Percentiles rank a stretch among this genome's conserved stretches.
phyloP scores from a whole-genome alignment of 495 filamentous ascomycete species.

The Aspergillus leporis region DNA sequence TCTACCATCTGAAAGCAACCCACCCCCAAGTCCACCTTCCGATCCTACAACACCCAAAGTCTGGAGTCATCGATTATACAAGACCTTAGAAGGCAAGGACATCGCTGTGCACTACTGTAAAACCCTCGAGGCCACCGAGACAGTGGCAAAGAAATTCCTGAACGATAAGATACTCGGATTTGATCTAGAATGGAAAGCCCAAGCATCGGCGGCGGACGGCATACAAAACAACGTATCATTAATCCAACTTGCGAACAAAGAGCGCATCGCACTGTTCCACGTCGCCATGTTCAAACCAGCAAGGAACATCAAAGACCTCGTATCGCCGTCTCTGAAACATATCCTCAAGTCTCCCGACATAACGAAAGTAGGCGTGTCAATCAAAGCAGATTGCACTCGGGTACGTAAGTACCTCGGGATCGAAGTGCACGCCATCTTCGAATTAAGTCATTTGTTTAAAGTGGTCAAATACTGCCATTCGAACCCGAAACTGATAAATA shows the following conservation, averaged over 20 bases:
- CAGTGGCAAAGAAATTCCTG: conserved; percentile 65
- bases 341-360: conserved; percentile 71
- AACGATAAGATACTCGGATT: conserved; percentile 73
- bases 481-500: conserved; percentile 59
- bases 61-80: conserved; percentile 71
- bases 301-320: conserved; percentile 50
- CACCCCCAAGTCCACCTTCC: background rate
- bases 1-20: background rate
- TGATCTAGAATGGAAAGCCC: conserved; percentile 79
- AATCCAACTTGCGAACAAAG: conserved; percentile 77
- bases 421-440: conserved; percentile 64
- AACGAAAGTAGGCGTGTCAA: conserved; percentile 75
- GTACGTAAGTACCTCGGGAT: conserved; percentile 66
- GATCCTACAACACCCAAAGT: conserved; percentile 30
- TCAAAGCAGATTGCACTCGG: conserved; percentile 72
- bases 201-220: conserved; percentile 43
- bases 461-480: conserved; percentile 63
- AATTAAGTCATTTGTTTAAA: conserved; percentile 78
- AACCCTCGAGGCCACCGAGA: conserved; percentile 63
- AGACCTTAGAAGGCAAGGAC: conserved; percentile 43
- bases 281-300: conserved; percentile 59
- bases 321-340: conserved; percentile 65
- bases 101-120: conserved; percentile 77
- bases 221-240: conserved; percentile 68
- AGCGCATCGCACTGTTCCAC: conserved; percentile 82